Evolutionary conservation across 1,284 basidiomycete species (phyloP).

Genomic region (Tremellales sp.): DNA sequence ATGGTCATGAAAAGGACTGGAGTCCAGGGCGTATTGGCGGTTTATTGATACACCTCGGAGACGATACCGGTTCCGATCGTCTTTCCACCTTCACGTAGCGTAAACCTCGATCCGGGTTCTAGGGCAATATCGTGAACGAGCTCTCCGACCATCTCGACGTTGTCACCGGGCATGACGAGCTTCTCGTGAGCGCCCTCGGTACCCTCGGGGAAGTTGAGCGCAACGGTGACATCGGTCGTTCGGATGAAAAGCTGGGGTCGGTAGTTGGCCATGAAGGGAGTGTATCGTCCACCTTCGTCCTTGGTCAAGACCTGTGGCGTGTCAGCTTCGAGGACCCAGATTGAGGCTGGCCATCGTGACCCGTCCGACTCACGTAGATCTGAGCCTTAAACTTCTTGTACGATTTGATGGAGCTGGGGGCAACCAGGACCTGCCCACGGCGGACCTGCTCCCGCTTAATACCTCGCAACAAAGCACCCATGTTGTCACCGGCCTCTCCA

Average conservation of each 20-base stretch:
- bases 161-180: constrained; percentile 97
- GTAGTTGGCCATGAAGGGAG: constrained; percentile 96
- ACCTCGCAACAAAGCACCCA: constrained; percentile 95
- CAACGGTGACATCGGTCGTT: constrained; percentile 88
- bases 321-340: constrained; percentile 3
- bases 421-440: constrained; percentile 87
- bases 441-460: constrained; percentile 94
- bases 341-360: neutral
- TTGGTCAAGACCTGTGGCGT: constrained; percentile 81
- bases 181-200: constrained; percentile 63
- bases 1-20: constrained; percentile 4
- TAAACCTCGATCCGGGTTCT: constrained; percentile 92
- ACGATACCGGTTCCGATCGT: constrained; percentile 90
- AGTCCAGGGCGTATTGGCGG: neutral
- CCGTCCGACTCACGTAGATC: constrained; percentile 64
- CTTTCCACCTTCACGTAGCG: constrained; percentile 93
- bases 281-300: constrained; percentile 97
- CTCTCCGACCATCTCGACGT: constrained; percentile 86
- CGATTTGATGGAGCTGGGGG: constrained; percentile 89
- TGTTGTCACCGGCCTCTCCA: constrained; percentile 98
- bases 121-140: constrained; percentile 86
- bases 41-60: constrained; percentile 65
- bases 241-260: constrained; percentile 94
- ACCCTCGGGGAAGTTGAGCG: constrained; percentile 81
- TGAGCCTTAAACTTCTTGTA: constrained; percentile 92